Percentiles rank a stretch among this genome's conserved stretches.
Conservation (phyloP, 2,329 filamentous ascomycete genomes). For the Rosellinia necatrix region DNA sequence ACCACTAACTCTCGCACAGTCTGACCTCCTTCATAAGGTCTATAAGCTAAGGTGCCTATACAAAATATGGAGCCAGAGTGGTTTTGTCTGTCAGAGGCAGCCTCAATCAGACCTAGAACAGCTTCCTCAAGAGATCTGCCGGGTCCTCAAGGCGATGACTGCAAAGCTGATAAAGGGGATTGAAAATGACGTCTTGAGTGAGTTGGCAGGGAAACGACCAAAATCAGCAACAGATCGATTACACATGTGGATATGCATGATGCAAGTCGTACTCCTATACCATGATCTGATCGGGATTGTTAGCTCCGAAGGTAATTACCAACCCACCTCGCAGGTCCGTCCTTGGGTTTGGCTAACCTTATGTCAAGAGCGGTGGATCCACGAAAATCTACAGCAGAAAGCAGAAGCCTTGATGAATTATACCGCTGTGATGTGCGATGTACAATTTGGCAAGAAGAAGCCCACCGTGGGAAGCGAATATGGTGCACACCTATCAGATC, state of each 20-base stretch:
- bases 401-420: constrained; percentile 33
- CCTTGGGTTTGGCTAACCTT: constrained; percentile 27
- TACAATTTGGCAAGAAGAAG: constrained; percentile 37
- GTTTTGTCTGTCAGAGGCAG: constrained; percentile 45
- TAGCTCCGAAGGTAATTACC: constrained; percentile 29
- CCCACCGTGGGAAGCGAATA: constrained; percentile 27
- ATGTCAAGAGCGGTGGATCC: constrained; percentile 16
- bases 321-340: no score
- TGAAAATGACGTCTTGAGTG: constrained; percentile 34
- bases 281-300: constrained; percentile 45
- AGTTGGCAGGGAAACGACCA: constrained; percentile 26
- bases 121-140: constrained; percentile 42
- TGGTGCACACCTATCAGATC: constrained; percentile 25
- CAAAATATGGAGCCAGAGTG: constrained; percentile 51
- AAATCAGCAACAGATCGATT: constrained; percentile 38
- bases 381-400: constrained; percentile 23
- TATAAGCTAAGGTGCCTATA: constrained; percentile 56
- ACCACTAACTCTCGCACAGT: constrained; percentile 40
- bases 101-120: constrained; percentile 35
- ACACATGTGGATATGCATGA: constrained; percentile 54
- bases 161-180: constrained; percentile 35
- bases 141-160: constrained; percentile 34
- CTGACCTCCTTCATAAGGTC: constrained; percentile 49
- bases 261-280: constrained; percentile 56
- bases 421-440: constrained; percentile 39